Evolutionary conservation across 371 early-diverging fungal genomes (phyloP), one percentile per base, ranked within the genome.

Genomic region (Mucor racemosus): DNA sequence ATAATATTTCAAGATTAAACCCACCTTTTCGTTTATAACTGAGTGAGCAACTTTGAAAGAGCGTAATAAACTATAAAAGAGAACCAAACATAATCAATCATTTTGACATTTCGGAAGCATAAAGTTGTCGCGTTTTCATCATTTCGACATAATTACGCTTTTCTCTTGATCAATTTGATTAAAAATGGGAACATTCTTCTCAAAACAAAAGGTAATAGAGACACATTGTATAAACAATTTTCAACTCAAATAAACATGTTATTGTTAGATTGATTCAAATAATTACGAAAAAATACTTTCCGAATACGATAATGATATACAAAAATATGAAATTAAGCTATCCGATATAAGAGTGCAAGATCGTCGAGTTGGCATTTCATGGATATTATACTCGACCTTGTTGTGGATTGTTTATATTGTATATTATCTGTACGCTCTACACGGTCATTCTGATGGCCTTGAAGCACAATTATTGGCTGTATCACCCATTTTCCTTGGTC

Each of bases 251-350:
- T 42, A 42, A 13, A 39, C 40, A 38, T 41, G 50, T 39, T 34
- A 14, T 21, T 13, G 3, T 31, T 63, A 78, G 74, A 69, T 58
- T 34, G 72, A 71, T 59, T 69, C 78, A n/a, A 68, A 76, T 35
- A 89, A 92, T 76, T 95, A 86, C 72, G 94, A 94, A 78, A 82
- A 89, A 68, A 86, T 94, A 39, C 82, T 95, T 13, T 88, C 91
- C 5, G 84, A 85, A 35, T 82, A 94, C 15, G 95, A 94, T 76
- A 84, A 79, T 50, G 84, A 89, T 38, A 91, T 95, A 56, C 80
- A 86, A 66, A 84, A 79, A 59, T 86, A 92, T 3, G 91, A 94
- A 71, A 62, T 88, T 40, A 80, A 84, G 58, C 77, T 89, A 38
- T 80, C 84, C 15, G 86, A 82, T 57, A 82, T 92, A 55, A 70